Evolutionary conservation across 805 yeast species (phyloP), one percentile per base, ranked within the genome.

Genomic region (Middelhovenomyces tepae): DNA sequence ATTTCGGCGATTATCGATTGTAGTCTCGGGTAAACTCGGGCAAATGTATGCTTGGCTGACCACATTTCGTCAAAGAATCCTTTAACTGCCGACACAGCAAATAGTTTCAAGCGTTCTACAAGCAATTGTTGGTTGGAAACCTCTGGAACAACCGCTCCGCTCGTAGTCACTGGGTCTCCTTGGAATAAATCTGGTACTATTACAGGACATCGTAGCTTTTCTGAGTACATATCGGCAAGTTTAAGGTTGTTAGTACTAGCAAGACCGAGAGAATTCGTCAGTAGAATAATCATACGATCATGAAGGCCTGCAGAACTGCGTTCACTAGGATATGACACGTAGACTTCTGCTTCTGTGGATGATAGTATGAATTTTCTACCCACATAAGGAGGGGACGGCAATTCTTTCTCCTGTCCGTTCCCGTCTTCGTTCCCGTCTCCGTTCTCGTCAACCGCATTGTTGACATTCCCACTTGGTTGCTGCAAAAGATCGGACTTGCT

Each of bases 1-100:
- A 54, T 44, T 25, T 50, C 55, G 5, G 53, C 45, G 18, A 54
- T 35, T 14, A 48, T 40, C 5, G 45, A 37, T 13, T 44, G 31
- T 17, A 53, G 39, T 26, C 39, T 38, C 13, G 52, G 57, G 38
- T 43, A 44, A 4, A 51, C 46, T 19, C 46, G 38, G 27, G 54
- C 57, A 30, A 36, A 47, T 7, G 59, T 49, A 39, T 54, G 59
- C 28, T 46, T 44, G 10, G 58, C 59, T 7, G 53, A 31, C 59
- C 59, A 54, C 56, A 54, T 54, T 27, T 54, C 59, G 20, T 56
- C 57, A 32, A 45, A 33, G 32, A 54, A 54, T 11, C 58, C 58
- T 22, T 53, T 43, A 10, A 50, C 49, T 7, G 47, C 37, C 7
- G 43, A 38, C 2, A 42, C 45, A 6, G 54, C 51, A 18, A 45